Base-by-base conservation (phyloP, 2,329 filamentous ascomycete genomes). In the Microcyclosporella mali region DNA sequence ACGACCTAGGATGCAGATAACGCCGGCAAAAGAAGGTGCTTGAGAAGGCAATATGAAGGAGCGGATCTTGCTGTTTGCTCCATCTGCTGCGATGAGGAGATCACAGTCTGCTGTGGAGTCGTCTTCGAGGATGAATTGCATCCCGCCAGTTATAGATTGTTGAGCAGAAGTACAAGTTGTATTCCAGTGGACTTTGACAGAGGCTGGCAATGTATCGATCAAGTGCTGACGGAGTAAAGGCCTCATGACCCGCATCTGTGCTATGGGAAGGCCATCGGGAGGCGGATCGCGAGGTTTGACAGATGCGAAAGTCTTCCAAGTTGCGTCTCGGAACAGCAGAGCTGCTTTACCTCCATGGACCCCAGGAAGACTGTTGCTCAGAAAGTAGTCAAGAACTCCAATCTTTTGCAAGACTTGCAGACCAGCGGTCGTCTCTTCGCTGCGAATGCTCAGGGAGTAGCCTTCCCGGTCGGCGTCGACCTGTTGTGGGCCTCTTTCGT, bases 51-150 rank as follows among this genome's bases (percentile, higher is more conserved):
- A n/a, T 3, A 45, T 4, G 4, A 15, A n/a, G 11, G 17, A 18
- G 10, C 42, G 29, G 21, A 41, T 19, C 16, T 41, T 45, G 32
- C 42, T 45, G 37, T 40, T 45, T 17, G 38, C 42, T 15, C 42
- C 42, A 21, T 45, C 42, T 29, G 42, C 42, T 15, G 37, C 42
- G n/a, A 45, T 28, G 18, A 45, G 33, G 9, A 45, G 30, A n/a
- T 45, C 42, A 37, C 42, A 45, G 33, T 41, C 29, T 19, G 29
- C 42, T 17, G 14, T 33, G 8, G 37, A 34, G 6, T 37, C 37
- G 31, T 40, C 28, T 12, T 18, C 25, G 8, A 41, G 31, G 6
- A 9, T 25, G 30, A 45, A 21, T n/a, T 17, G 16, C 3, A 41
- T 31, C n/a, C 18, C 18, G 12, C 42, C 42, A 14, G 14, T 27